Evolutionary conservation across 768 basidiomycete species (phyloP).

Genomic region (Krasilnikovozyma curviuscula): DNA sequence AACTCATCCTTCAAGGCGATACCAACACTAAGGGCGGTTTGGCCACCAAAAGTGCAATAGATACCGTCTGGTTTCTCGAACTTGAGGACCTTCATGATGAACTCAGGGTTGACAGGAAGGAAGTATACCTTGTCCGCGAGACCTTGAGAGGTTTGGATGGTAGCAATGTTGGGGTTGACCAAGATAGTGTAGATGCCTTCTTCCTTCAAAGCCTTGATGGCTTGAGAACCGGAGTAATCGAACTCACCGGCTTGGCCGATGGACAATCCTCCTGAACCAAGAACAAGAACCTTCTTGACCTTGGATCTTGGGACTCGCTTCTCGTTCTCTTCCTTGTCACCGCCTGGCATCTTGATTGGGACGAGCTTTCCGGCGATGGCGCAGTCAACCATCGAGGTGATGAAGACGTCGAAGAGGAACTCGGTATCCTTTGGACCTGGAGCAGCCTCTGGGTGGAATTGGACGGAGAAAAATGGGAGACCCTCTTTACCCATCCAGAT

Average conservation of each 20-base stretch:
- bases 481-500: constrained; percentile 60
- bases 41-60: constrained; percentile 95
- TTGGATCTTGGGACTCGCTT: constrained; percentile 35
- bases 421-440: constrained; percentile 96
- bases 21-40: constrained; percentile 89
- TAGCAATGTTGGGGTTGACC: constrained; percentile 97
- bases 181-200: constrained; percentile 99
- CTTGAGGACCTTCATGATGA: constrained; percentile 92
- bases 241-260: constrained; percentile 99
- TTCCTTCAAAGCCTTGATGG: constrained; percentile 96
- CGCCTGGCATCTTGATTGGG: constrained; percentile 31
- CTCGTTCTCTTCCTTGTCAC: constrained; percentile 58
- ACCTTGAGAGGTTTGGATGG: constrained; percentile 90
- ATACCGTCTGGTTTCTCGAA: constrained; percentile 98
- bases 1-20: constrained; percentile 98
- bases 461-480: constrained; percentile 94
- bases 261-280: constrained; percentile 91
- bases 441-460: constrained; percentile 95
- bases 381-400: constrained; percentile 65
- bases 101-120: constrained; percentile 93
- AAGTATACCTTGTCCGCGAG: constrained; percentile 99
- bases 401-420: constrained; percentile 95
- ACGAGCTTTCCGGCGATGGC: constrained; percentile 27
- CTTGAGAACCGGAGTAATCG: constrained; percentile 97
- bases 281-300: constrained; percentile 83